Evolutionary conservation across 2,329 filamentous ascomycete species (phyloP), one percentile per base, ranked within the genome.

Genomic region (Chrysosporium queenslandicum): DNA sequence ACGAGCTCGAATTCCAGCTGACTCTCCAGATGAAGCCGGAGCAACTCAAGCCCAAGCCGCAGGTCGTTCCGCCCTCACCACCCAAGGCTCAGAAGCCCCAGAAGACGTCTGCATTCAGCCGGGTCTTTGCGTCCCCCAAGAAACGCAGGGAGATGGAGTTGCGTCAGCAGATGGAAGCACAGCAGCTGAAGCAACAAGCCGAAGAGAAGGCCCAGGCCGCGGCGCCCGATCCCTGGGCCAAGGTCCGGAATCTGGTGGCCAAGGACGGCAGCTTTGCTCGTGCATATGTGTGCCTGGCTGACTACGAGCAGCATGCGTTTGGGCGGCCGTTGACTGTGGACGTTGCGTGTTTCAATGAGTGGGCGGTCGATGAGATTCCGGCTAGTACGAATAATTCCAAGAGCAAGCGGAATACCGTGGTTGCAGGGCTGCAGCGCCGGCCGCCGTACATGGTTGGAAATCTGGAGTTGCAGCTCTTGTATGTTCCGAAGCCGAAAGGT

Each of bases 401-500:
- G 78, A 96, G 87, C 76, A 97, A 97, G 80, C 86, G 86, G 57
- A 80, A 82, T 39, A 82, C 79, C 58, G 76, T 81, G 14, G 79
- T 87, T 49, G 41, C 47, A 27, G 52, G 36, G 27, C 29, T 42
- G 14, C 84, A 92, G 54, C 82, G 79, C 29, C 74, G 86, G 49
- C 91, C 92, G 11, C 92, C 92, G n/a, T 98, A 98, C 74, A 88
- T 91, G 70, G 82, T 98, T 63, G 92, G 90, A 59, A 95, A 95
- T 72, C 77, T 98, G 51, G 87, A 95, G 66, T 75, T 98, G 36
- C 92, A 98, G 72, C 78, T 98, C 7, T 76, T 98, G 12, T 98
- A 95, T 63, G 89, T 98, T 1, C 92, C 92, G 0, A 88, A 90
- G 61, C 91, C 92, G 3, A 91, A 87, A 74, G 86, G 85, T 41